Evolutionary conservation across 768 basidiomycete genomes (phyloP).

Genomic region (Collybia mongolica): DNA sequence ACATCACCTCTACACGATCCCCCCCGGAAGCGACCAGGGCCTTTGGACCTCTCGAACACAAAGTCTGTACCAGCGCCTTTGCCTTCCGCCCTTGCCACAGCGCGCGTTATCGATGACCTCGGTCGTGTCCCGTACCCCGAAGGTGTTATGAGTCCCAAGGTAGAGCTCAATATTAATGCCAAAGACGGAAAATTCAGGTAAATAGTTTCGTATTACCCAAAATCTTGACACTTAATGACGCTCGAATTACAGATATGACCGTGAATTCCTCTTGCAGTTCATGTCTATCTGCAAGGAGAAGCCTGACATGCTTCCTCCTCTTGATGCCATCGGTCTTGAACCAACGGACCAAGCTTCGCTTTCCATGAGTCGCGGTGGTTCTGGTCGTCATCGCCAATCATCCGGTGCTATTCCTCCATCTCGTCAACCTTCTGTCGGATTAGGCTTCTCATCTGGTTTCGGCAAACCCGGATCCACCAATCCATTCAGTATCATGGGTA

Average conservation of each 20-base stretch:
- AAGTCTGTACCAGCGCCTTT: slow-evolving; percentile 45
- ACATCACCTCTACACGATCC: slow-evolving; percentile 37
- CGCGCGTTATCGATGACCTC: slow-evolving; percentile 84
- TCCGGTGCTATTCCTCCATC: slow-evolving; percentile 41
- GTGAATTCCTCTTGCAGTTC: slow-evolving; percentile 96
- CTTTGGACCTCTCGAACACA: slow-evolving; percentile 64
- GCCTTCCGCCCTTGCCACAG: slow-evolving; percentile 74
- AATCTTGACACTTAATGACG: neutral
- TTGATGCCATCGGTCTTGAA: slow-evolving; percentile 91
- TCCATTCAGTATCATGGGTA: slow-evolving; percentile 57
- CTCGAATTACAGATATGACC: slow-evolving; percentile 74
- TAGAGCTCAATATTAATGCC: slow-evolving; percentile 82
- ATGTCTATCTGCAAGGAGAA: slow-evolving; percentile 94
- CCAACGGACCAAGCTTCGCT: slow-evolving; percentile 57
- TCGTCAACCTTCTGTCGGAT: slow-evolving; percentile 47
- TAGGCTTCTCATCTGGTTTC: slow-evolving; percentile 42
- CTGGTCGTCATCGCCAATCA: slow-evolving; percentile 55
- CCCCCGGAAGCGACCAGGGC: slow-evolving; percentile 59
- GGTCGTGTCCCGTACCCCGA: slow-evolving; percentile 77
- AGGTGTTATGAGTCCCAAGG: slow-evolving; percentile 75
- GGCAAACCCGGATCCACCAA: slow-evolving; percentile 45
- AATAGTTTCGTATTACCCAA: neutral
- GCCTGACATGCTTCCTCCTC: slow-evolving; percentile 84
- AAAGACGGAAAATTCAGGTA: slow-evolving; percentile 90
- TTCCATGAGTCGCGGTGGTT: slow-evolving; percentile 58